Evolutionary conservation across 176 grass and related monocot genomes (phyloP).

Genomic region (Cymbopogon citratus): DNA sequence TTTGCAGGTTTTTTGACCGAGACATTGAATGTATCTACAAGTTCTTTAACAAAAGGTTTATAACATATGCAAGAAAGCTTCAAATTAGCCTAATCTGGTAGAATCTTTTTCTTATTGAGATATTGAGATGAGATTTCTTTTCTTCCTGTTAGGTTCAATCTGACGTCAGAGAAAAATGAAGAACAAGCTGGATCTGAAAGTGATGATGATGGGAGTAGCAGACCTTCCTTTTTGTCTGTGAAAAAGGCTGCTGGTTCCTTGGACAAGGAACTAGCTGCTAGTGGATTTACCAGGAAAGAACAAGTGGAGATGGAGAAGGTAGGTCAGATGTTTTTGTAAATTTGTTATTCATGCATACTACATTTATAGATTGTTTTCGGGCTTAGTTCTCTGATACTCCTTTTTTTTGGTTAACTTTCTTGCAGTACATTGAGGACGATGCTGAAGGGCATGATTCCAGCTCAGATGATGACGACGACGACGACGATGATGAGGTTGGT

Average conservation of each 20-base stretch:
- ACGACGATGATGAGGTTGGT: background rate
- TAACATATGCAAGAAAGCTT: slow-evolving; percentile 13
- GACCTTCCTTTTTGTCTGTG: slow-evolving; percentile 64
- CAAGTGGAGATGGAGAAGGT: slow-evolving; percentile 86
- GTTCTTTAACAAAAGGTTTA: slow-evolving; percentile 88
- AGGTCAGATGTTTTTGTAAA: background rate
- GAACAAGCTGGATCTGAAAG: slow-evolving; percentile 34
- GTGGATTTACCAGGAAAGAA: slow-evolving; percentile 88
- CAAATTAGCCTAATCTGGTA: background rate
- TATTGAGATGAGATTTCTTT: too few species aligned
- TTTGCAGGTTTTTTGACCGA: slow-evolving; percentile 91
- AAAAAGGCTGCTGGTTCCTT: slow-evolving; percentile 58
- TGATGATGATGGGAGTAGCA: slow-evolving; percentile 56
- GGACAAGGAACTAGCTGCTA: slow-evolving; percentile 82
- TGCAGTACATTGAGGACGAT: slow-evolving; percentile 76
- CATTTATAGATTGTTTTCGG: background rate
- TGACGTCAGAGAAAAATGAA: slow-evolving; percentile 56
- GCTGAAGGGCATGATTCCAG: slow-evolving; percentile 33
- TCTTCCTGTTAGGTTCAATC: slow-evolving; percentile 54
- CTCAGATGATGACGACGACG: slow-evolving; percentile 27
- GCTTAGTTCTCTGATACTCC: background rate
- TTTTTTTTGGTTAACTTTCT: background rate
- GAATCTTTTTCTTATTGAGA: background rate
- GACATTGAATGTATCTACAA: slow-evolving; percentile 93
- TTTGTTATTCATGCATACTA: background rate